These are phyloP conservation scores for Populus hybrid DNA, from an alignment of 441 rosid species.

Conservation along the genomic window DNA sequence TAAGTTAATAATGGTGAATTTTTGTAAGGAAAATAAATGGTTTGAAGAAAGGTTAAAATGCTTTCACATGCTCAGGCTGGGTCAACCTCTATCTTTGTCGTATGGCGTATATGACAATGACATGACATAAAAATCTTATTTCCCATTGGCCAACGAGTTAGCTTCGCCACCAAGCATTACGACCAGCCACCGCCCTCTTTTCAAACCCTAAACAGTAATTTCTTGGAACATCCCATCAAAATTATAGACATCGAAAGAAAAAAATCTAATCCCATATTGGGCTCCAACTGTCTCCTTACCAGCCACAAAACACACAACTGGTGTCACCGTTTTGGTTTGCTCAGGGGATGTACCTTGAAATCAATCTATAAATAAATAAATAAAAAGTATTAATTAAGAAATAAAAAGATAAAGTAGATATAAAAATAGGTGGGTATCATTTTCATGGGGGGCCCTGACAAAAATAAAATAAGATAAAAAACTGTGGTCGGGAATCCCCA, in stretches of 20 bases:
- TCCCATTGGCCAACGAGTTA: not conserved
- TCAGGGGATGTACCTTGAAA: no score
- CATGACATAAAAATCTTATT: conserved; percentile 7
- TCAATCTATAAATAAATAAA: no score
- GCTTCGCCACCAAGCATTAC: conserved; percentile 35
- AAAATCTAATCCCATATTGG: not conserved
- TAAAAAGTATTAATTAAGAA: no score
- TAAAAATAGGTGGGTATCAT: no score
- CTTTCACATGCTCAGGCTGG: not conserved
- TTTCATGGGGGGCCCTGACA: no score
- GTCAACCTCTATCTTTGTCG: not conserved
- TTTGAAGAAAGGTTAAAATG: not conserved
- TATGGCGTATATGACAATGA: not conserved
- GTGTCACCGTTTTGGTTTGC: not conserved
- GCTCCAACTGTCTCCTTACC: not conserved
- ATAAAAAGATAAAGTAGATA: no score
- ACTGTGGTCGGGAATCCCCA: conserved; percentile 17
- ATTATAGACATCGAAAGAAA: not conserved
- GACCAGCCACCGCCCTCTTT: conserved; percentile 3
- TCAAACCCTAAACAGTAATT: conserved; percentile 4
- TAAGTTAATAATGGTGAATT: no score
- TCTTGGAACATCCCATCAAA: not conserved
- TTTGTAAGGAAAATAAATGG: no score
- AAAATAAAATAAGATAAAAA: conserved; percentile 15
- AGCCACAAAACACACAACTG: not conserved